phyloP scores from a whole-genome alignment of 306 rosid genomes.

The Sindora glabra region DNA sequence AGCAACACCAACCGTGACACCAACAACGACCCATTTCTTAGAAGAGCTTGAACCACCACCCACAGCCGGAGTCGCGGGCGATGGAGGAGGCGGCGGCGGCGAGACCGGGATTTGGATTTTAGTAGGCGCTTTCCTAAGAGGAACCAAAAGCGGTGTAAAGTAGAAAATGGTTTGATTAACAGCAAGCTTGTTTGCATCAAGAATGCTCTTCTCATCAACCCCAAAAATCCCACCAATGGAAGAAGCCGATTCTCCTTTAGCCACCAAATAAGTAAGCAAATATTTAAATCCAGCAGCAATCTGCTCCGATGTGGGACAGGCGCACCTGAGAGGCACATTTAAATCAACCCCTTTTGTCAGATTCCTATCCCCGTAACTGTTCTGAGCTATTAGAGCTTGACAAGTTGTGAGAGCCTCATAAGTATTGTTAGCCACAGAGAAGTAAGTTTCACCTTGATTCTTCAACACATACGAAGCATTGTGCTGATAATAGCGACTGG shows the following conservation, averaged over 20 bases:
- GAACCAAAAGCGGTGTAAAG: slow-evolving; percentile 48
- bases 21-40: slow-evolving; percentile 43
- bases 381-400: slow-evolving; percentile 46
- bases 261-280: no score
- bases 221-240: slow-evolving; percentile 30
- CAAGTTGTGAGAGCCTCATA: slow-evolving; percentile 65
- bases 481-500: slow-evolving; percentile 34
- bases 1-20: slow-evolving; percentile 35
- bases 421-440: slow-evolving; percentile 51
- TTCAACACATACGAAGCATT: slow-evolving; percentile 33
- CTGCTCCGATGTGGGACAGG: slow-evolving; percentile 50
- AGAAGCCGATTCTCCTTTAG: slow-evolving; percentile 11
- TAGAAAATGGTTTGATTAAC: not conserved
- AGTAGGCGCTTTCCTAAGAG: slow-evolving; percentile 28
- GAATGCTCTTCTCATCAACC: slow-evolving; percentile 13
- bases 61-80: not conserved
- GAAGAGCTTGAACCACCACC: slow-evolving; percentile 13
- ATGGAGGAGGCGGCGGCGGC: not conserved
- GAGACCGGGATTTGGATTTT: not conserved
- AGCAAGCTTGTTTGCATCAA: slow-evolving; percentile 43
- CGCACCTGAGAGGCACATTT: slow-evolving; percentile 61
- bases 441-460: slow-evolving; percentile 19
- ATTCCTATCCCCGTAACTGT: not conserved
- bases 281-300: slow-evolving; percentile 31
- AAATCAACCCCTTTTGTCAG: slow-evolving; percentile 8